Percentiles rank a stretch among this genome's conserved stretches.
These are phyloP conservation scores for Komagataella pastoris DNA, from an alignment of 805 yeast species.

Conservation along the genomic window DNA sequence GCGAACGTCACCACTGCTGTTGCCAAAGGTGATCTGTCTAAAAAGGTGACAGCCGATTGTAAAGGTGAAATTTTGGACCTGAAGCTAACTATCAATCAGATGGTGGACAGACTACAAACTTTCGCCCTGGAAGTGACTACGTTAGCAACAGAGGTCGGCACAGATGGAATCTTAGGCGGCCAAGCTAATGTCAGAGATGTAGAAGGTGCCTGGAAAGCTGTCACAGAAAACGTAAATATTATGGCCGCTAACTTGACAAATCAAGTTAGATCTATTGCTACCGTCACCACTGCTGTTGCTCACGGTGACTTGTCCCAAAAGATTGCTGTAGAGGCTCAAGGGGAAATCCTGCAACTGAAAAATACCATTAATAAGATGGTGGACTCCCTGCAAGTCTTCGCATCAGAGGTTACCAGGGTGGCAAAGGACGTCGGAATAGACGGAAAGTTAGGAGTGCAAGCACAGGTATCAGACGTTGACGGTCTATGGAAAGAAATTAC, in stretches of 20 bases:
- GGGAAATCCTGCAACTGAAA: slow-evolving; percentile 77
- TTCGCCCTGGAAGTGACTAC: slow-evolving; percentile 77
- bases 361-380: slow-evolving; percentile 88
- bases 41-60: slow-evolving; percentile 79
- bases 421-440: slow-evolving; percentile 91
- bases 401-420: slow-evolving; percentile 78
- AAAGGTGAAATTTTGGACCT: slow-evolving; percentile 69
- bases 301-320: slow-evolving; percentile 80
- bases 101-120: slow-evolving; percentile 79
- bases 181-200: slow-evolving; percentile 79
- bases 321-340: slow-evolving; percentile 82
- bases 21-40: slow-evolving; percentile 70
- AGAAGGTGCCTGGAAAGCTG: slow-evolving; percentile 81
- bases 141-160: slow-evolving; percentile 80
- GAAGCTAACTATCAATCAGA: slow-evolving; percentile 71
- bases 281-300: slow-evolving; percentile 86
- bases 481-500: slow-evolving; percentile 90
- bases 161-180: slow-evolving; percentile 78
- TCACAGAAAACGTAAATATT: slow-evolving; percentile 78
- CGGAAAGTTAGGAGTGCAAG: slow-evolving; percentile 87
- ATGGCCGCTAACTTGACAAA: slow-evolving; percentile 83
- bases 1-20: slow-evolving; percentile 85
- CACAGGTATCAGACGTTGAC: slow-evolving; percentile 82
- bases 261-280: slow-evolving; percentile 81
- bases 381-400: slow-evolving; percentile 78